Evolutionary conservation across 495 filamentous ascomycete genomes (phyloP), one percentile per base, ranked within the genome.

Genomic region (Aspergillus coremiiformis): DNA sequence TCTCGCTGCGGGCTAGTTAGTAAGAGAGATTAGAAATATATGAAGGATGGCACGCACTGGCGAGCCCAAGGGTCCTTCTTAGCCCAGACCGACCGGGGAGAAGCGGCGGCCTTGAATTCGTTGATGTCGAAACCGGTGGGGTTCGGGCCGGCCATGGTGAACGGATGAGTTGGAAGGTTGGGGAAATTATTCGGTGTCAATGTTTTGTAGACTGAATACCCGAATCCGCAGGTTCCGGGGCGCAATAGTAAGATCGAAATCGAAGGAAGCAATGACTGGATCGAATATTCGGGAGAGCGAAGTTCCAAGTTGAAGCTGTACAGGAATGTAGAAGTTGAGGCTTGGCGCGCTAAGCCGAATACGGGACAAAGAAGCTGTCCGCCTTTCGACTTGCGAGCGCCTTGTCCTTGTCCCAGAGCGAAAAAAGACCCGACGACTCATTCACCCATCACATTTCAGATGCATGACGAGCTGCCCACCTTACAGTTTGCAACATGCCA

Each of bases 41-140:
- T 9, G 37, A 19, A 21, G 23, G 39, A 35, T 14, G 46, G 37
- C 49, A 62, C 76, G 42, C 70, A 95, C 91, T 74, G 60, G 76
- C 84, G 73, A 66, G 80, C 82, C 93, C 93, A 98, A 35, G 93
- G 93, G 67, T 97, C 94, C 64, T 86, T 84, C 66, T 74, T 74
- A 47, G 71, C 71, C 58, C 62, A 77, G 29, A 64, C 54, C 42
- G 79, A 78, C 49, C 81, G 78, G 55, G 74, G 74, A 29, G 79
- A 80, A 52, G 86, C 73, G 19, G 89, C 75, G 45, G 78, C 78
- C 60, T 79, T 83, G 68, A 90, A 81, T 61, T 88, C 84, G 65
- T 73, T 75, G 57, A 84, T 65, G 70, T 92, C 81, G 79, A 95
- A 94, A 70, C 90, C 86, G 55, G 88, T 92, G 78, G 89, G 79